Conservation (phyloP, 2,329 filamentous ascomycete species). For the Pseudocercospora vitis region DNA sequence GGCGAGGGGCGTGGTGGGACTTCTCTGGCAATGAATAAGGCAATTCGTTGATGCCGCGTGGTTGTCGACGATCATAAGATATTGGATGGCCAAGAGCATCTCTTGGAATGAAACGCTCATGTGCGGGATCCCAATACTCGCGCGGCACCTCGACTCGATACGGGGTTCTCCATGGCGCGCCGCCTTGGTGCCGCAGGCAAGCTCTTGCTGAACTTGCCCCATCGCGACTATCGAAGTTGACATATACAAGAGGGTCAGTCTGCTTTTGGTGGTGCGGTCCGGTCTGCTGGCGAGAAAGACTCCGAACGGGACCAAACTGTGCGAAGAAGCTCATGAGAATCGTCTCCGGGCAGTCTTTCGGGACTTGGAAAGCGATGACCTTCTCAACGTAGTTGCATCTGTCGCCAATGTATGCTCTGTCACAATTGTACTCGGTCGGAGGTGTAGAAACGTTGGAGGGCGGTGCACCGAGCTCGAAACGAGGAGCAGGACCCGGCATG, state of each 20-base stretch:
- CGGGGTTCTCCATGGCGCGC: background rate
- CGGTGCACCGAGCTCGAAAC: background rate
- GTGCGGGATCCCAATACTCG: conserved; percentile 19
- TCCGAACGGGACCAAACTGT: conserved; percentile 17
- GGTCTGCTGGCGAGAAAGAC: background rate
- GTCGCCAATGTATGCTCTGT: conserved; percentile 16
- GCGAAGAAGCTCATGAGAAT: conserved; percentile 15
- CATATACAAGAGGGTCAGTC: conserved; percentile 7
- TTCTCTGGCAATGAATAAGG: too few species aligned
- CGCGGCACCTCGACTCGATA: conserved; percentile 11
- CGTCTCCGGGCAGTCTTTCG: background rate
- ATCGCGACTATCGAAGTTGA: conserved; percentile 9
- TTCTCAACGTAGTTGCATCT: conserved; percentile 23
- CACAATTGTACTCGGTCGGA: conserved; percentile 13
- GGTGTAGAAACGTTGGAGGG: background rate
- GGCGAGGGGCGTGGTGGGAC: too few species aligned
- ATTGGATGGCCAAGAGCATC: background rate
- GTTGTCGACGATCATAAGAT: background rate
- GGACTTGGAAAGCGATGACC: conserved; percentile 22
- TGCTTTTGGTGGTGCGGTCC: background rate
- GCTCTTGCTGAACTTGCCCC: background rate
- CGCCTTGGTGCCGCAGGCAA: background rate
- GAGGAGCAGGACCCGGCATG: conserved; percentile 1
- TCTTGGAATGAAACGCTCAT: background rate
- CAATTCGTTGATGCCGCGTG: too few species aligned